A percentile compares a stretch with the other conserved stretches of the same genome.
These are phyloP conservation scores for Agrocybe praecox DNA, from an alignment of 768 basidiomycete species.

Conservation along the genomic window DNA sequence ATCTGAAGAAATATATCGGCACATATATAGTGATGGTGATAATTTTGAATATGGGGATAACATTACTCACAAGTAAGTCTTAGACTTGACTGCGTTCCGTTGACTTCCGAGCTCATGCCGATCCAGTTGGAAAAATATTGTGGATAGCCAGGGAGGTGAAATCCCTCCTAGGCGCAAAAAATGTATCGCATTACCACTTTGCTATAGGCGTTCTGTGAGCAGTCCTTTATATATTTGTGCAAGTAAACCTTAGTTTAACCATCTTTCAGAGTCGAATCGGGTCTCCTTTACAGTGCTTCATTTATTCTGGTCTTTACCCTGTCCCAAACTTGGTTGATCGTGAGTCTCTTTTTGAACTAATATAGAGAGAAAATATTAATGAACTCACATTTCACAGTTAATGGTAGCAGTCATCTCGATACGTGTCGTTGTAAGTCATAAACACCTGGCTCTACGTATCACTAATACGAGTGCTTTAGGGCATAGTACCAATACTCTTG, in stretches of 20 bases:
- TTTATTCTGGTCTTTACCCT: slow-evolving; percentile 14
- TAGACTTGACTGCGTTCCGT: neutral
- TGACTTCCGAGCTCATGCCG: neutral
- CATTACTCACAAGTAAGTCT: slow-evolving; percentile 22
- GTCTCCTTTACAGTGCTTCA: slow-evolving; percentile 20
- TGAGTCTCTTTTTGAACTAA: slow-evolving; percentile 5
- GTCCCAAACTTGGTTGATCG: slow-evolving; percentile 19
- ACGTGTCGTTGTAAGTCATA: slow-evolving; percentile 21
- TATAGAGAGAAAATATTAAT: neutral
- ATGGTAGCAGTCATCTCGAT: slow-evolving; percentile 18
- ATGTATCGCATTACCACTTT: slow-evolving; percentile 23
- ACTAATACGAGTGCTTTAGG: slow-evolving; percentile 9
- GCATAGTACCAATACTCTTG: slow-evolving; percentile 27
- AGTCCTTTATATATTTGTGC: neutral
- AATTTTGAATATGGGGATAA: slow-evolving; percentile 20
- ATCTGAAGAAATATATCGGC: slow-evolving; percentile 15
- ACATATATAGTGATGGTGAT: slow-evolving; percentile 16
- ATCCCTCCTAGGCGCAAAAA: slow-evolving; percentile 19
- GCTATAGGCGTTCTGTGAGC: slow-evolving; percentile 29
- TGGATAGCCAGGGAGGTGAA: slow-evolving; percentile 30
- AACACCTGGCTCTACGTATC: neutral
- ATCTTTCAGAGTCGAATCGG: slow-evolving; percentile 22
- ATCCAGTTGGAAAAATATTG: slow-evolving; percentile 29
- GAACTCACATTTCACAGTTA: slow-evolving; percentile 4
- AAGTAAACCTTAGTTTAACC: neutral